These are phyloP conservation scores for Secale cereale DNA, from an alignment of 176 grass and related monocot species.

Conservation along the genomic window DNA sequence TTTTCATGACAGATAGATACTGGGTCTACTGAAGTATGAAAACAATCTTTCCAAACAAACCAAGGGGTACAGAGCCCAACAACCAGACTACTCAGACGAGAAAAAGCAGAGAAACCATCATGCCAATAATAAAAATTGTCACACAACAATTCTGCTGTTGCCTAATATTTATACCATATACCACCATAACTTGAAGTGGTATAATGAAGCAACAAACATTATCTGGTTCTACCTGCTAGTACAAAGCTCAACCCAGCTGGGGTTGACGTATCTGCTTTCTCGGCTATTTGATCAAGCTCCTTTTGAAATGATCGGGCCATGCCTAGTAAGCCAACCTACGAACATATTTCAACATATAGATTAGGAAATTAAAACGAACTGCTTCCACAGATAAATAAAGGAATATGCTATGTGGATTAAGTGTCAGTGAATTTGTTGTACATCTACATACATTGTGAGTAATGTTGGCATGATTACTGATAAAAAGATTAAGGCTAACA, in stretches of 20 bases:
- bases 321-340: constrained; percentile 90
- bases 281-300: constrained; percentile 94
- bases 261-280: constrained; percentile 91
- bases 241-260: constrained; percentile 86
- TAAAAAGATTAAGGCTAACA: neutral
- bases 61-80: neutral
- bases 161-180: constrained; percentile 4
- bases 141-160: neutral
- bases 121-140: too few species aligned
- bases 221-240: constrained; percentile 61
- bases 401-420: neutral
- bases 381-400: neutral
- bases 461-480: neutral
- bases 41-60: neutral
- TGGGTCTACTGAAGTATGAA: neutral
- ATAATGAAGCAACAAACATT: neutral
- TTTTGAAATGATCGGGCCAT: constrained; percentile 94
- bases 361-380: constrained; percentile 5
- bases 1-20: neutral
- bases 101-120: neutral
- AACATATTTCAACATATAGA: constrained; percentile 15
- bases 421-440: neutral
- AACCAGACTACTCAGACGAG: neutral
- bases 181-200: neutral
- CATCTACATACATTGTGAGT: neutral